Evolutionary conservation across 2,329 filamentous ascomycete species (phyloP), one percentile per base, ranked within the genome.

Genomic region (Pseudocercospora vitis): DNA sequence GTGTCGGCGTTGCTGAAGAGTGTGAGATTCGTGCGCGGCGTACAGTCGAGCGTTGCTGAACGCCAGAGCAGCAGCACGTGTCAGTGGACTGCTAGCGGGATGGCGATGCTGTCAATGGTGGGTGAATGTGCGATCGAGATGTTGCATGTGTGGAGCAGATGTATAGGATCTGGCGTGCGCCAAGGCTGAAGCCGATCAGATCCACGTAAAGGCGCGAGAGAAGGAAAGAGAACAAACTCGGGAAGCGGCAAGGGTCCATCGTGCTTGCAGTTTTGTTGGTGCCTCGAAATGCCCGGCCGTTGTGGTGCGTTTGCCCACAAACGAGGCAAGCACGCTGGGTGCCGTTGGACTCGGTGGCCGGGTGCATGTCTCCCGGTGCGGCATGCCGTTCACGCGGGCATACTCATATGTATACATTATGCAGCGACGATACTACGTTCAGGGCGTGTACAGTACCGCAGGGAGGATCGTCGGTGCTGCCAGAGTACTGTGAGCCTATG

Each of bases 211-310:
- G 6, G 24, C 32, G 32, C 24, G 32, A 49, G 23, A 18, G 14
- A 37, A 35, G 12, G n/a, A 9, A 14, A 49, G 7, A 49, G 7
- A 14, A 39, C 8, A 19, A 12, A 44, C 39, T 44, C 39, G 39
- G 39, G 12, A 12, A 14, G 12, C 5, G 19, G 23, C 12, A 7
- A 45, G 23, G 2, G n/a, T 29, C 24, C 40, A 29, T 11, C 40
- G 40, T 29, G 23, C 40, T 45, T 45, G 40, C 40, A 45, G 9
- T 44, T n/a, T n/a, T 48, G 45, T 48, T 48, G 45, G 23, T 35
- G 45, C 21, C 35, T 32, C 35, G 35, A 39, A 16, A 16, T 37
- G 33, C 33, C n/a, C n/a, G n/a, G n/a, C n/a, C n/a, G 24, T 35
- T 28, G 29, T 23, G 29, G 16, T 26, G 31, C 46, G 46, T 48